A percentile compares a stretch with the other conserved stretches of the same genome.
Evolutionary conservation across 495 filamentous ascomycete species (phyloP).

Genomic region (Niebla homalea): DNA sequence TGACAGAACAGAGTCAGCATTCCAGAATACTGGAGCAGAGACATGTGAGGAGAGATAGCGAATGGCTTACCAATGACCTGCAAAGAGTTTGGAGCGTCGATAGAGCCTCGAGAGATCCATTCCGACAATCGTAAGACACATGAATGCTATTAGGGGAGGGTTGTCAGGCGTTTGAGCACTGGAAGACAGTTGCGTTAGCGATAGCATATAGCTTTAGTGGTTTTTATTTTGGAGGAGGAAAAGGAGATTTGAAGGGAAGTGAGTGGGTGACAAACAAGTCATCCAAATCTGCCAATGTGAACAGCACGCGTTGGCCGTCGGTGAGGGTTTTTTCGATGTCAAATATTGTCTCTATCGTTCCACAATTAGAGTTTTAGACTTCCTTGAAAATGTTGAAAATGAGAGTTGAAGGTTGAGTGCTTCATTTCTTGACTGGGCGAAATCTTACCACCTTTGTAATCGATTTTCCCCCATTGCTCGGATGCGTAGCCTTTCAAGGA

Average conservation of each 20-base stretch:
- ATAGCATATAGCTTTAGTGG: not conserved
- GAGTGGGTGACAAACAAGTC: conserved; percentile 29
- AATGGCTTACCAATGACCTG: conserved; percentile 38
- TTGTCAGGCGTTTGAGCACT: not conserved
- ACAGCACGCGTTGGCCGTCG: conserved; percentile 35
- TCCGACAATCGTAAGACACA: conserved; percentile 43
- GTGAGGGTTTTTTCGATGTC: conserved; percentile 32
- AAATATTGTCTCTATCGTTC: conserved; percentile 26
- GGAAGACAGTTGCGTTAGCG: not conserved
- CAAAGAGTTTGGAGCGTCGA: conserved; percentile 37
- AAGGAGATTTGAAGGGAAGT: conserved; percentile 6
- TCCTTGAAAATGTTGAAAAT: too few species aligned
- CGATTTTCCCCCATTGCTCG: conserved; percentile 19
- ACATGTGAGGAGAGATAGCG: not conserved
- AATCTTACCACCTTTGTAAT: conserved; percentile 29
- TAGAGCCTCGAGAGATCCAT: conserved; percentile 35
- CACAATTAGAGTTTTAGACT: not conserved
- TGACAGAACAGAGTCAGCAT: not conserved
- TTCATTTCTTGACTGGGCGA: too few species aligned
- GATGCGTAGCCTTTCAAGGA: conserved; percentile 41
- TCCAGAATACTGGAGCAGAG: not conserved
- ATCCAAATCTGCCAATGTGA: conserved; percentile 47
- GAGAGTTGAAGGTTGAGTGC: too few species aligned
- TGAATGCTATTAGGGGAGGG: conserved; percentile 41
- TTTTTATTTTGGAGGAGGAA: not conserved